Percentiles rank a stretch among this genome's conserved stretches.
Conservation (phyloP, 2,329 filamentous ascomycete genomes). For the Neonectria punicea region DNA sequence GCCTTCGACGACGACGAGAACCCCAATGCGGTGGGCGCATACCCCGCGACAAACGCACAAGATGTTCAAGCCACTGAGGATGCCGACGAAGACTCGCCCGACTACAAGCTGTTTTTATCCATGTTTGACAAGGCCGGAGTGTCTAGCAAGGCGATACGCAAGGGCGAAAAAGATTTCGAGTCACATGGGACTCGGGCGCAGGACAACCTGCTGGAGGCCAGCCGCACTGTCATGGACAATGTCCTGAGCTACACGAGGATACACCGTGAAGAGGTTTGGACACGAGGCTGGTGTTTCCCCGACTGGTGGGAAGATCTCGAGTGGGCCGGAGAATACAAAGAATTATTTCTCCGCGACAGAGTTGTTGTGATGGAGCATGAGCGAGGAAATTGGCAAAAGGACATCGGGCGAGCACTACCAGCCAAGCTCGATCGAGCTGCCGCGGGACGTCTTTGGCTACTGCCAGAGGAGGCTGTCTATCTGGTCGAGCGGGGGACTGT, state of each 20-base stretch:
- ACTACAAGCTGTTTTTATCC: conserved; percentile 79
- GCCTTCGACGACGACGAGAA: conserved; percentile 58
- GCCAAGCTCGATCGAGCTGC: conserved; percentile 65
- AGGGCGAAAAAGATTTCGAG: conserved; percentile 98
- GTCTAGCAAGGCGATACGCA: conserved; percentile 77
- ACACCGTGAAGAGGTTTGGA: conserved; percentile 73
- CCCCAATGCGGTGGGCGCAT: conserved; percentile 38
- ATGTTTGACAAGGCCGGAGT: conserved; percentile 62
- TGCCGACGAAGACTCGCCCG: conserved; percentile 83
- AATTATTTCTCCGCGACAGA: conserved; percentile 54
- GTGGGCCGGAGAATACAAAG: conserved; percentile 38
- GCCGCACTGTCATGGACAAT: conserved; percentile 87
- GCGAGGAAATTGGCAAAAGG: conserved; percentile 77
- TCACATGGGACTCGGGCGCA: conserved; percentile 88
- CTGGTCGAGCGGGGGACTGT: conserved; percentile 87
- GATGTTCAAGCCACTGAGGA: conserved; percentile 57
- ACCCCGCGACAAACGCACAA: conserved; percentile 37
- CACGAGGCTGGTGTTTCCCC: conserved; percentile 80
- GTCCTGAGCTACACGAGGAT: conserved; percentile 81
- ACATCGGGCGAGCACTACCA: conserved; percentile 75
- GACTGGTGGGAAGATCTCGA: conserved; percentile 58
- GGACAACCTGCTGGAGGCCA: conserved; percentile 79
- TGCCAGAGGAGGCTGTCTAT: conserved; percentile 93
- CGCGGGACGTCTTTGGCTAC: conserved; percentile 78
- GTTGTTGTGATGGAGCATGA: conserved; percentile 77